Conservation (phyloP, 2,329 filamentous ascomycete genomes). For the Aureobasidium sp. region DNA sequence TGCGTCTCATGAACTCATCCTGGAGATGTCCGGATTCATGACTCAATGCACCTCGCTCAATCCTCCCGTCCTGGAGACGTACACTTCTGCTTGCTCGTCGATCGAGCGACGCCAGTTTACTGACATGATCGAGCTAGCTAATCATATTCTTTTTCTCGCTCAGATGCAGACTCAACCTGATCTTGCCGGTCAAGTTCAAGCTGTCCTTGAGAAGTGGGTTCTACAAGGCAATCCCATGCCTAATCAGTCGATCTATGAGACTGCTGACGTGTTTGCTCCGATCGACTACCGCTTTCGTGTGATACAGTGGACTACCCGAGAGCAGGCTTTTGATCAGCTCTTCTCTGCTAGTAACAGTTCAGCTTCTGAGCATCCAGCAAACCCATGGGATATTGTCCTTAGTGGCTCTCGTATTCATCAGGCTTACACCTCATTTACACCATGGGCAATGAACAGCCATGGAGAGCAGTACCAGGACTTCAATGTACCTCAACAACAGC, state of each 20-base stretch:
- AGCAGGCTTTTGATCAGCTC: neutral
- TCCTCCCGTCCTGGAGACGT: conserved; percentile 7
- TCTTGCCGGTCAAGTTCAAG: neutral
- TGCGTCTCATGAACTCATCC: neutral
- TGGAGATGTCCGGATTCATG: conserved; percentile 6
- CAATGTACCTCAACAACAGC: neutral
- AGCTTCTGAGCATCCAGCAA: neutral
- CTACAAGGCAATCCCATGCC: neutral
- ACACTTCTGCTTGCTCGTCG: neutral
- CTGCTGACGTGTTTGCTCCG: neutral
- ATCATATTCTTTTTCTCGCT: neutral
- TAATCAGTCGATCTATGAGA: neutral
- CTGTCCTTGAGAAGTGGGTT: neutral
- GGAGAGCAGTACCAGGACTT: neutral
- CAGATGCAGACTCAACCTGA: neutral
- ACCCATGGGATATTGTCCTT: neutral
- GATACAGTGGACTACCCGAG: neutral
- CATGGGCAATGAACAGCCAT: neutral
- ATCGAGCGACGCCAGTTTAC: conserved; percentile 13
- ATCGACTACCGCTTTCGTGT: neutral
- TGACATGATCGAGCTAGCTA: conserved; percentile 6
- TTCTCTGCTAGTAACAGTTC: neutral
- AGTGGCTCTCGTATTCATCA: neutral
- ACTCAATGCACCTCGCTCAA: neutral
- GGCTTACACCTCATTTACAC: neutral